Evolutionary conservation across 495 filamentous ascomycete species (phyloP), one percentile per base, ranked within the genome.

Genomic region (Neurospora sublineolata): DNA sequence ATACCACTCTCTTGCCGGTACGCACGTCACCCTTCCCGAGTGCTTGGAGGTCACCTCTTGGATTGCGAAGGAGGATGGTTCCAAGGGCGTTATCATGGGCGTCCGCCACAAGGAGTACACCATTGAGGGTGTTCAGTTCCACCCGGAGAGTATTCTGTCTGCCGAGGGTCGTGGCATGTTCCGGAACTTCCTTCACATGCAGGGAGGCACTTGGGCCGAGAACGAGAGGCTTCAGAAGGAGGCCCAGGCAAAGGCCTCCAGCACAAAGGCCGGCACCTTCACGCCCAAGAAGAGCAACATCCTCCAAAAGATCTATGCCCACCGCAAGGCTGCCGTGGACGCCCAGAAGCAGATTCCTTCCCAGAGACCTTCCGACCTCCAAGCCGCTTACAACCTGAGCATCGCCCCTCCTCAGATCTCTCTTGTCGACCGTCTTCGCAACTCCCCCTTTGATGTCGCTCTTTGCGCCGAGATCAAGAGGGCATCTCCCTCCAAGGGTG

Each of bases 381-480:
- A 97, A 80, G 92, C 92, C 38, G 87, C 92, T 9, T 97, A 96
- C 78, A 86, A 92, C 69, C 82, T 97, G 41, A 91, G 91, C 77
- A 86, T 96, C 67, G 88, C 93, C 0, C 95, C 95, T 9, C 93
- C 95, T 16, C 92, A 93, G 73, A 87, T 98, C 30, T 87, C 91
- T 3, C 93, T 99, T 75, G 88, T 91, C 68, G 87, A 89, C 40
- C 89, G 95, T 20, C 79, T 99, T 71, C 89, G 91, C 72, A 86
- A 90, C 73, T 94, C 92, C 16, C 89, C 92, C 10, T 97, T 91
- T 76, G 86, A 89, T 4, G 82, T 98, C 20, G 91, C 94, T 3
- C 86, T 99, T 14, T 93, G 96, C 90, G 95, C 95, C 27, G 95
- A 99, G 81, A 96, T 99, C 77, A 99, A 99, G 80, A 87, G 95